Evolutionary conservation across 2,329 filamentous ascomycete genomes (phyloP), one percentile per base, ranked within the genome.

Genomic region (Alternaria brassicicola): DNA sequence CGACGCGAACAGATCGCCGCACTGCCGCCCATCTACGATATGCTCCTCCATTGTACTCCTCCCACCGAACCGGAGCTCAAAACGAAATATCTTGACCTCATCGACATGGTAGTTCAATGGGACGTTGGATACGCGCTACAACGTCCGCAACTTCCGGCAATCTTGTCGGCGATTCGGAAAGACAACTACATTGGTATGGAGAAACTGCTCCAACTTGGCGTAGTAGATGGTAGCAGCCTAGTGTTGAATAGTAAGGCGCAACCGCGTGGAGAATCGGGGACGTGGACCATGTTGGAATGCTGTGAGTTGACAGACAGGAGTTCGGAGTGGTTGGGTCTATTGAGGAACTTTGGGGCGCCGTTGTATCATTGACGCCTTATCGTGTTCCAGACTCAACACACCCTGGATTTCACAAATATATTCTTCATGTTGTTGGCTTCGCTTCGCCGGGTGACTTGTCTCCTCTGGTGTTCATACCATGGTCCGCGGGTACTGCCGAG

Each of bases 211-310:
- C 52, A 61, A 21, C 35, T 61, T 15, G 59, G 55, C 15, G 42
- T 68, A 4, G 31, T 66, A 13, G 43, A 61, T 38, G 60, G 66
- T 3, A 60, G 57, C 43, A 62, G 47, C 9, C 42, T 67, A 25
- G 61, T 59, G 2, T 25, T 68, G 45, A 68, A 68, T 30, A 65
- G 61, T 28, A 68, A 57, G 35, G 66, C 64, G 31, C 51, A 59
- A n/a, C 57, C 62, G 3, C 45, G 46, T 30, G 64, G 66, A 13
- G 66, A 68, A 28, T 25, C 55, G 12, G 60, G 57, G 2, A 36
- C 57, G 28, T 65, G 66, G 60, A 65, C 64, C 6, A 56, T 65
- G n/a, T 31, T 68, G 7, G 64, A 67, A 46, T 66, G 64, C 41
- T 64, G 62, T 39, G 64, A 66, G 35, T 61, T 47, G n/a, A 68